Base-by-base conservation (phyloP, 495 filamentous ascomycete genomes). In the Lasiosphaeria hispida region DNA sequence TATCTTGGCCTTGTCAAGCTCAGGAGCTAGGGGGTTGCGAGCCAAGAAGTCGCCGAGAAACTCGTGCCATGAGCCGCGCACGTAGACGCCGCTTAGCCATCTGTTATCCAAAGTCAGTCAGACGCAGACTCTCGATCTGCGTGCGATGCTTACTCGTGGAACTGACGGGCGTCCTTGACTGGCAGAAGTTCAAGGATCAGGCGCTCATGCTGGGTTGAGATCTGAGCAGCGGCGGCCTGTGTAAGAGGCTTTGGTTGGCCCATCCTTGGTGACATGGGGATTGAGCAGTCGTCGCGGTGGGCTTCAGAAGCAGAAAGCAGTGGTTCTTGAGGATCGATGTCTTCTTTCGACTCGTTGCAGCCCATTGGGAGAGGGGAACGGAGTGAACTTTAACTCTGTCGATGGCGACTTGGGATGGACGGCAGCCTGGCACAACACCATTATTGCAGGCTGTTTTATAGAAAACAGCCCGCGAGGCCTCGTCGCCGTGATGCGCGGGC, bases 151-250 rank as follows among this genome's bases (percentile, higher is more conserved):
- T 57, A 64, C 65, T 68, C 66, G 13, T 66, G 64, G 53, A 71
- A 69, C 54, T 66, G 58, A 14, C 36, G 14, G 13, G n/a, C 14
- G 14, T 63, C 63, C 14, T 69, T 64, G 55, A 67, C 62, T n/a
- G 66, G 66, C n/a, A 69, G 59, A 19, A 67, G 63, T 59, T 69
- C 66, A 47, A 71, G 62, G 47, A 71, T 60, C 3, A 71, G 62
- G n/a, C 69, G 69, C 53, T 71, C 64, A 38, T 71, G 66, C 55
- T 70, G 68, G 6, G 52, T 33, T 18, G 63, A 58, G 17, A 65
- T 4, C 14, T 14, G 15, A 30, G 45, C 13, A 23, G 48, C 17
- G 36, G 45, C 3, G 7, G 39, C 19, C 37, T 44, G 10, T 33
- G 23, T 30, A 30, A 30, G 23, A 30, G 23, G 48, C 14, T 55